Evolutionary conservation across 2,329 filamentous ascomycete species (phyloP).

Genomic region (Trichoderma sp.): DNA sequence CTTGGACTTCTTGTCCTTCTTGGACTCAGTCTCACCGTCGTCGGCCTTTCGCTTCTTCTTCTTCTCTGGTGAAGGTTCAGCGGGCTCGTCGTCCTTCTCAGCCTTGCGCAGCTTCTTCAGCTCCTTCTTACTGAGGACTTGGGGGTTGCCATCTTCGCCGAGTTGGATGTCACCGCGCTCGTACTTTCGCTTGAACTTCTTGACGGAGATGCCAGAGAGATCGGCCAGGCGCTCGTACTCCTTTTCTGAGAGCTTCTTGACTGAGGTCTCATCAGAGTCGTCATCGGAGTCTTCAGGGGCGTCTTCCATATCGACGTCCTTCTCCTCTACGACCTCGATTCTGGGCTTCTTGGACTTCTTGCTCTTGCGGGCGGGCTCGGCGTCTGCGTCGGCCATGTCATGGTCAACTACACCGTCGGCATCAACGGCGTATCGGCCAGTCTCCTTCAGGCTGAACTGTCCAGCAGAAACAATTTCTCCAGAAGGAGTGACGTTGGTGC

Average conservation of each 20-base stretch:
- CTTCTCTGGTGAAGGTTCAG: conserved; percentile 36
- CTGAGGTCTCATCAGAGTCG: conserved; percentile 37
- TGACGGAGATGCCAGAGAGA: conserved; percentile 68
- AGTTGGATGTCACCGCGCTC: conserved; percentile 74
- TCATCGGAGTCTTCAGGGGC: conserved; percentile 39
- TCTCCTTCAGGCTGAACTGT: conserved; percentile 91
- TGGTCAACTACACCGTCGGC: conserved; percentile 78
- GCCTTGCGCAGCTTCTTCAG: conserved; percentile 70
- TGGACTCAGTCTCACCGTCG: conserved; percentile 60
- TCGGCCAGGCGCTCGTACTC: conserved; percentile 63
- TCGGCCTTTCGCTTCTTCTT: conserved; percentile 75
- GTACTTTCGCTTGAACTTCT: conserved; percentile 77
- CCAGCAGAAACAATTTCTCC: conserved; percentile 64
- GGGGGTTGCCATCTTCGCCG: conserved; percentile 63
- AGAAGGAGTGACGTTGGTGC: conserved; percentile 72
- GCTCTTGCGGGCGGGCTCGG: conserved; percentile 31
- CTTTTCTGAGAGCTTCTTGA: conserved; percentile 53
- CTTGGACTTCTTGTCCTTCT: conserved; percentile 61
- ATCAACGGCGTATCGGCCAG: conserved; percentile 90
- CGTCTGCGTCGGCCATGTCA: conserved; percentile 40
- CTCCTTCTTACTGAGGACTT: conserved; percentile 73
- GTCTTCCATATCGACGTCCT: conserved; percentile 49
- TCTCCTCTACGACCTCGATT: conserved; percentile 44
- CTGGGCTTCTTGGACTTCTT: conserved; percentile 50
- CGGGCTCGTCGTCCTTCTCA: conserved; percentile 46